Evolutionary conservation across 192 early-diverging fungal genomes (phyloP).

Genomic region (Coemansia sp.): DNA sequence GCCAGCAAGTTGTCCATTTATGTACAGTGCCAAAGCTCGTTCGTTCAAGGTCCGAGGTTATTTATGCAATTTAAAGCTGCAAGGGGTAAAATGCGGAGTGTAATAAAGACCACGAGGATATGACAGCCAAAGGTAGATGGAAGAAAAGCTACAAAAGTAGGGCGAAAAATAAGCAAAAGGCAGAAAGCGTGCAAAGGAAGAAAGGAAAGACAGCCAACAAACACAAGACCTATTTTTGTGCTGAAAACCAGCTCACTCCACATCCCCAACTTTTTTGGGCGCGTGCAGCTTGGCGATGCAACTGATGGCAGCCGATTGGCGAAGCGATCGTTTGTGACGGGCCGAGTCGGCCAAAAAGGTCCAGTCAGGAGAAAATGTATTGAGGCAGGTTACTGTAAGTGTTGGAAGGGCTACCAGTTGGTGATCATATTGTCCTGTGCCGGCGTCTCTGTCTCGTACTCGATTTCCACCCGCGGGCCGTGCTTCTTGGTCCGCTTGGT

Average conservation of each 20-base stretch:
- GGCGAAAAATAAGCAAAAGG: neutral
- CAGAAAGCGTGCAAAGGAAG: neutral
- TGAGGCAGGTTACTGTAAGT: neutral
- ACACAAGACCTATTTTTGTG: neutral
- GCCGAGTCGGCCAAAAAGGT: neutral
- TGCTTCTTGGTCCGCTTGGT: conserved; percentile 48
- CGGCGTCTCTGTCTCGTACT: conserved; percentile 55
- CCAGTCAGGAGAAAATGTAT: conserved; percentile 1
- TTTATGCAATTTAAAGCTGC: neutral
- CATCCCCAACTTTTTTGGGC: neutral
- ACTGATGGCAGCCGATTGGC: neutral
- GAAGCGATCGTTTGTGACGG: neutral
- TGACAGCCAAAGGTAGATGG: neutral
- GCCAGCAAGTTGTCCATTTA: conserved; percentile 5
- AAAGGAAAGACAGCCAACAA: neutral
- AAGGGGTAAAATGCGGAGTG: neutral
- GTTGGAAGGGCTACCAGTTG: conserved; percentile 41
- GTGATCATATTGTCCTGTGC: conserved; percentile 36
- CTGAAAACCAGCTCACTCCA: neutral
- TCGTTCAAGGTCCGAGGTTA: no score
- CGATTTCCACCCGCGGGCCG: conserved; percentile 56
- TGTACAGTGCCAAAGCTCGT: neutral
- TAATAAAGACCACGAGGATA: neutral
- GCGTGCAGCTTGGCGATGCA: neutral
- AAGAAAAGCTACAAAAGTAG: neutral